These are phyloP conservation scores for Spiromastix sp. DNA, from an alignment of 2,329 filamentous ascomycete genomes.

Conservation along the genomic window DNA sequence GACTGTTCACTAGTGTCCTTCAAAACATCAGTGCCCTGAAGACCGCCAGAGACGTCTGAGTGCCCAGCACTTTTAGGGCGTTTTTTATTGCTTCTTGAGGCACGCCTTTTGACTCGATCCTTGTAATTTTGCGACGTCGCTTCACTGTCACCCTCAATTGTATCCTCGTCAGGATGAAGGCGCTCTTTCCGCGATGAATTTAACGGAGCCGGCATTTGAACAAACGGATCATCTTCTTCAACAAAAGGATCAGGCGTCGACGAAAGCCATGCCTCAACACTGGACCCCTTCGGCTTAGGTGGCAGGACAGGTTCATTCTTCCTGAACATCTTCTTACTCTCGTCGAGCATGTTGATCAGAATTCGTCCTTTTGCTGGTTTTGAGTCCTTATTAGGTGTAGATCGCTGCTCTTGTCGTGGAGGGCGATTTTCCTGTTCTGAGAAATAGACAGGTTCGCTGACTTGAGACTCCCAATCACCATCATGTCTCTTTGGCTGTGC, in stretches of 20 bases:
- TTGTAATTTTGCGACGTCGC: neutral
- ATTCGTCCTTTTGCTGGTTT: constrained; percentile 32
- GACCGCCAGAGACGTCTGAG: neutral
- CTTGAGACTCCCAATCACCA: constrained; percentile 22
- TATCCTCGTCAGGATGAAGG: constrained; percentile 11
- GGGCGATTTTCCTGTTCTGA: constrained; percentile 28
- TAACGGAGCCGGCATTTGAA: constrained; percentile 31
- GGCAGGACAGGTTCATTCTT: constrained; percentile 28
- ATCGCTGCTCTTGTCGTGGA: constrained; percentile 19
- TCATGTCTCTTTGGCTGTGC: constrained; percentile 19
- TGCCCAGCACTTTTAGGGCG: neutral
- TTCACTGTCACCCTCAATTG: neutral
- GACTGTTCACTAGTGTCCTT: constrained; percentile 11
- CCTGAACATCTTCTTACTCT: constrained; percentile 36
- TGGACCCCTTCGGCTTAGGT: constrained; percentile 34
- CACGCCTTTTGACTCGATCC: neutral
- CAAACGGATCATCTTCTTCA: constrained; percentile 26
- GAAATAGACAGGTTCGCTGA: constrained; percentile 28
- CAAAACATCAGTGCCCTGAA: constrained; percentile 1
- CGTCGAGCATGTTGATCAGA: constrained; percentile 33
- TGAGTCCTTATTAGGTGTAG: constrained; percentile 12
- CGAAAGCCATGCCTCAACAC: constrained; percentile 54
- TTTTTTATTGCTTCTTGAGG: neutral
- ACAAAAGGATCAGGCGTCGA: constrained; percentile 46
- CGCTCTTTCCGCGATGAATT: constrained; percentile 27